These are phyloP conservation scores for Diplodia seriata DNA, from an alignment of 2,329 filamentous ascomycete species.

Conservation along the genomic window DNA sequence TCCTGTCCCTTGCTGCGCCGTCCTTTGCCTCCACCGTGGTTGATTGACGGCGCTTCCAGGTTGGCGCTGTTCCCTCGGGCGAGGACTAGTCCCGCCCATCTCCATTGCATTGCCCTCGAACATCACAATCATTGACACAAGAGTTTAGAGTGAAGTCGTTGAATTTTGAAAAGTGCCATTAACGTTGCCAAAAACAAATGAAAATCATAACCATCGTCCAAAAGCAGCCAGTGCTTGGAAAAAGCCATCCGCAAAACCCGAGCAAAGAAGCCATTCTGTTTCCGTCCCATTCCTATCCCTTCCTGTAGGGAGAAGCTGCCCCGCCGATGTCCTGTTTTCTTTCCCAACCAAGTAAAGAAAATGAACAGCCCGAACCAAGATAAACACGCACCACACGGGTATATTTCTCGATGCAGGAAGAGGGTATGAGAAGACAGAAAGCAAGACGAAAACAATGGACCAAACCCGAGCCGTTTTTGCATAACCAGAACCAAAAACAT, in stretches of 20 bases:
- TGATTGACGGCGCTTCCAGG: conserved; percentile 3
- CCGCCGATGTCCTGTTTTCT: conserved; percentile 18
- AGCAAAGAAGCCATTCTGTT: conserved; percentile 19
- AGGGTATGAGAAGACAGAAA: conserved; percentile 25
- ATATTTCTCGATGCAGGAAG: conserved; percentile 25
- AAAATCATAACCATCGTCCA: conserved; percentile 26
- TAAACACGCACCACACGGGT: conserved; percentile 18
- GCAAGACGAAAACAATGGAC: conserved; percentile 25
- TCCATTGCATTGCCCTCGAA: background rate
- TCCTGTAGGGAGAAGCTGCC: conserved; percentile 11
- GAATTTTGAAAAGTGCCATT: conserved; percentile 16
- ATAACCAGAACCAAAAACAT: conserved; percentile 23
- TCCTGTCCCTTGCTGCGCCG: background rate
- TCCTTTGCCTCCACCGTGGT: background rate
- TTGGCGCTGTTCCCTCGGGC: background rate
- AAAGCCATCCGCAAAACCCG: conserved; percentile 25
- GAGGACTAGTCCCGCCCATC: background rate
- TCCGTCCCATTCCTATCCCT: conserved; percentile 24
- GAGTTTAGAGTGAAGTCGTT: conserved; percentile 15
- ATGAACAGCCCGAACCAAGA: conserved; percentile 10
- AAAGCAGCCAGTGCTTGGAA: conserved; percentile 31
- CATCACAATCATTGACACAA: background rate
- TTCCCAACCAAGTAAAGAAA: conserved; percentile 15
- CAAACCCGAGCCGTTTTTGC: conserved; percentile 28
- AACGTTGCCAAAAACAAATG: conserved; percentile 23